Evolutionary conservation across 2,329 filamentous ascomycete species (phyloP).

Genomic region (Leptographium lundbergii): DNA sequence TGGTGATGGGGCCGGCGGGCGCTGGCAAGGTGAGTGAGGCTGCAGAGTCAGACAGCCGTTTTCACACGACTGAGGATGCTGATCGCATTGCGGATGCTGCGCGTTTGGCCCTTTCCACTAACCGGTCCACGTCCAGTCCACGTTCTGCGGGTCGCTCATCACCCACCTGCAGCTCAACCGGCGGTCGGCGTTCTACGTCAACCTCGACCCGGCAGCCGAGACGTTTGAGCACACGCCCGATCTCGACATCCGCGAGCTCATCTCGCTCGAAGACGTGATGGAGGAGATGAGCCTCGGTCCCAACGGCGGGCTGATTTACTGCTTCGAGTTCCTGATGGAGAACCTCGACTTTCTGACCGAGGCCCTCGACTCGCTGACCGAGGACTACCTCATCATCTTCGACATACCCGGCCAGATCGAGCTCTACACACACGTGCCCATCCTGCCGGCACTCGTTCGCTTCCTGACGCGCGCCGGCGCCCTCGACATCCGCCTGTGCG

Average conservation of each 20-base stretch:
- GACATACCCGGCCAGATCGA: slow-evolving; percentile 99
- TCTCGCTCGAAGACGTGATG: slow-evolving; percentile 91
- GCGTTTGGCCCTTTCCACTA: background rate
- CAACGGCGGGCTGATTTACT: slow-evolving; percentile 89
- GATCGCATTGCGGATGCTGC: background rate
- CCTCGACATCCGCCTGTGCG: slow-evolving; percentile 83
- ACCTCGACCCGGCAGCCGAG: slow-evolving; percentile 93
- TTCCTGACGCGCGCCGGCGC: slow-evolving; percentile 68
- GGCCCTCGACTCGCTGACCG: slow-evolving; percentile 70
- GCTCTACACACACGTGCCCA: slow-evolving; percentile 91
- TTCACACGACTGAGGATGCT: too few species aligned
- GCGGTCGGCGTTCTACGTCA: slow-evolving; percentile 94
- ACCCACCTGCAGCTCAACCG: slow-evolving; percentile 83
- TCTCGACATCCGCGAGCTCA: slow-evolving; percentile 89
- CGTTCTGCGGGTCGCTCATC: slow-evolving; percentile 88
- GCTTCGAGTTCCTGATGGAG: slow-evolving; percentile 90
- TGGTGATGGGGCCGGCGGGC: slow-evolving; percentile 93
- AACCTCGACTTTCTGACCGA: slow-evolving; percentile 88
- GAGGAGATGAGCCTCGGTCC: slow-evolving; percentile 84
- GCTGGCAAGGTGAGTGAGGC: slow-evolving; percentile 62
- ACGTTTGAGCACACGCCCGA: slow-evolving; percentile 84
- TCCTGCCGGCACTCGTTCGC: slow-evolving; percentile 72
- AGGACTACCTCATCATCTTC: slow-evolving; percentile 95
- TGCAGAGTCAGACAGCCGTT: background rate
- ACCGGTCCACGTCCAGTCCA: slow-evolving; percentile 45